These are phyloP conservation scores for Linnemannia schmuckeri DNA, from an alignment of 192 early-diverging fungal species.

Conservation along the genomic window DNA sequence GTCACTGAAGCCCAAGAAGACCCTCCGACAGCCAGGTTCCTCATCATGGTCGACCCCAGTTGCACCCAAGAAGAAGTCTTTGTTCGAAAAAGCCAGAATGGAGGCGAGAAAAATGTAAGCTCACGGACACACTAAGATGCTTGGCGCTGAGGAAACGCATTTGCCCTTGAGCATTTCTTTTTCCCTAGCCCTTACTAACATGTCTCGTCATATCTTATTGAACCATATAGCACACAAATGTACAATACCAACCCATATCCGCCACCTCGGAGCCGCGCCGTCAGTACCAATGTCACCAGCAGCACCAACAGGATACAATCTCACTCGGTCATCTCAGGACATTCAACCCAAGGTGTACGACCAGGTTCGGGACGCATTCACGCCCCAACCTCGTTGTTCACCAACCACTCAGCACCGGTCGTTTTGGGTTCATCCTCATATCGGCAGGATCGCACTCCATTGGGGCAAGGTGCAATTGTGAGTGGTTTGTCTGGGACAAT, in stretches of 20 bases:
- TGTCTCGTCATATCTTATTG: background rate
- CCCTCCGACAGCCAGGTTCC: background rate
- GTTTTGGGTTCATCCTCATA: slow-evolving; percentile 1
- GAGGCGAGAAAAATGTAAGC: slow-evolving; percentile 51
- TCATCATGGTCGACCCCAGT: slow-evolving; percentile 12
- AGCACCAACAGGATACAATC: background rate
- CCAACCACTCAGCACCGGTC: background rate
- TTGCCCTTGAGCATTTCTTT: background rate
- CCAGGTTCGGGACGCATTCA: slow-evolving; percentile 10
- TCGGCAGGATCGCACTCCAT: slow-evolving; percentile 8
- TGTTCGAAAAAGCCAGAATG: slow-evolving; percentile 51
- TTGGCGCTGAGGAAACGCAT: background rate
- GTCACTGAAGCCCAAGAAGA: slow-evolving; percentile 28
- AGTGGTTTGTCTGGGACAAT: slow-evolving; percentile 10
- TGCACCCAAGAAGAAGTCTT: slow-evolving; percentile 36
- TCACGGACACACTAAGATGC: background rate
- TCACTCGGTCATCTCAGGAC: background rate
- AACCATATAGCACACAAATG: slow-evolving; percentile 37
- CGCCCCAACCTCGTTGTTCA: slow-evolving; percentile 23
- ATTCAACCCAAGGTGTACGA: background rate
- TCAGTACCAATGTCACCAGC: background rate
- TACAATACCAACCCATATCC: slow-evolving; percentile 41
- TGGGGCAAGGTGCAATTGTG: background rate
- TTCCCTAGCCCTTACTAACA: background rate
- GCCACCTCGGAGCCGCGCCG: slow-evolving; percentile 20